Percentiles rank a stretch among this genome's conserved stretches.
These are phyloP conservation scores for Starmerella bacillaris DNA, from an alignment of 805 yeast genomes.

Conservation along the genomic window DNA sequence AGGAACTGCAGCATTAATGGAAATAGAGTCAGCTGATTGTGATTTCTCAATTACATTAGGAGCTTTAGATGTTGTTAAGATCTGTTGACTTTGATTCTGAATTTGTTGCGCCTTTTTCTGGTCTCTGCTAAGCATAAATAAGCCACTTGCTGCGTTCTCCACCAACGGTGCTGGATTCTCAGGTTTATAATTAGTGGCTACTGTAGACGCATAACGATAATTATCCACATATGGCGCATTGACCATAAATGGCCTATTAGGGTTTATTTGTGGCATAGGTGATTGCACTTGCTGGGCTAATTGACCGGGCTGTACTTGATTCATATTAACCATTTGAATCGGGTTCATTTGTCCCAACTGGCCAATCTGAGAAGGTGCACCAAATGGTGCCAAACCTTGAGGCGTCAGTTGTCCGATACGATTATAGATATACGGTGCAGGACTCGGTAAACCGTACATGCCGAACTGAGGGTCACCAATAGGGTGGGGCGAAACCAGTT, in stretches of 20 bases:
- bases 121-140: conserved; percentile 19
- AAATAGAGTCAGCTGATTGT: too few relatives aligned
- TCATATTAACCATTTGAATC: neutral
- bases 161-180: conserved; percentile 2
- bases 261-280: neutral
- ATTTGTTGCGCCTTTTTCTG: conserved; percentile 6
- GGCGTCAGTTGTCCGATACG: conserved; percentile 7
- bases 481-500: conserved; percentile 1
- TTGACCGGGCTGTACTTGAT: neutral
- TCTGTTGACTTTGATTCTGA: too few relatives aligned
- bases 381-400: neutral
- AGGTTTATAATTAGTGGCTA: neutral
- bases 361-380: neutral
- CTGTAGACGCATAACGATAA: neutral
- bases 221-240: conserved; percentile 3
- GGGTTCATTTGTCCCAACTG: neutral
- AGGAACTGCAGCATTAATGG: too few relatives aligned
- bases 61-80: too few relatives aligned
- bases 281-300: neutral
- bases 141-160: conserved; percentile 17
- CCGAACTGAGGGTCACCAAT: neutral
- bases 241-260: conserved; percentile 2
- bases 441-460: conserved; percentile 3
- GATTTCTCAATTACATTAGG: too few relatives aligned
- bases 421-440: conserved; percentile 6